Evolutionary conservation across 2,329 filamentous ascomycete genomes (phyloP).

Genomic region (Incumbomyces delicatus): DNA sequence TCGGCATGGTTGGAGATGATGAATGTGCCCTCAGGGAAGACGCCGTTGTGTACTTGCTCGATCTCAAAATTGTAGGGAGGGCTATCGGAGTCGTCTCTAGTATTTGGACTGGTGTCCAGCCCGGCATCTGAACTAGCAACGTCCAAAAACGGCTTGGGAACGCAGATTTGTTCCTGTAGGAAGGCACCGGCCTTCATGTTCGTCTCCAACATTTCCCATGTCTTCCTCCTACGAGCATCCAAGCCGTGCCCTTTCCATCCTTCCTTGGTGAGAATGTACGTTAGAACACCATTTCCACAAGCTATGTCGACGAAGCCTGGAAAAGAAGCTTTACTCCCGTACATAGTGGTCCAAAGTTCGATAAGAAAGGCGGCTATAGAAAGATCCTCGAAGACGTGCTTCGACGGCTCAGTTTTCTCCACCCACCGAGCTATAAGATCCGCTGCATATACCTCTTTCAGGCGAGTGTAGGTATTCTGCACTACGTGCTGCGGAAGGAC

Average conservation of each 20-base stretch:
- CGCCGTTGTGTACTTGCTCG: conserved; percentile 39
- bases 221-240: conserved; percentile 75
- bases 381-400: conserved; percentile 93
- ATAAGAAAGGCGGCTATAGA: conserved; percentile 85
- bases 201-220: conserved; percentile 62
- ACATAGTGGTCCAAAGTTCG: conserved; percentile 84
- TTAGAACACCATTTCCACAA: conserved; percentile 86
- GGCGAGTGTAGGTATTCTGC: conserved; percentile 69
- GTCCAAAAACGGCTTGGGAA: conserved; percentile 44
- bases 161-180: conserved; percentile 51
- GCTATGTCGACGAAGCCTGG: conserved; percentile 93
- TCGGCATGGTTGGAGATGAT: conserved; percentile 97
- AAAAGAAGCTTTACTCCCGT: conserved; percentile 31
- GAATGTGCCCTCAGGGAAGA: conserved; percentile 67
- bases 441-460: conserved; percentile 72
- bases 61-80: not conserved
- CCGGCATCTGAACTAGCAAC: conserved; percentile 6
- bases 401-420: conserved; percentile 75
- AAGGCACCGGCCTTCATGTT: conserved; percentile 31
- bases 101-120: no score
- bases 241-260: conserved; percentile 84
- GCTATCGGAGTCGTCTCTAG: no score
- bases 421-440: conserved; percentile 65
- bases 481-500: conserved; percentile 66
- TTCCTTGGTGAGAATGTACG: conserved; percentile 70